Evolutionary conservation across 306 rosid species (phyloP), one percentile per base, ranked within the genome.

Genomic region (Sophora flavescens): DNA sequence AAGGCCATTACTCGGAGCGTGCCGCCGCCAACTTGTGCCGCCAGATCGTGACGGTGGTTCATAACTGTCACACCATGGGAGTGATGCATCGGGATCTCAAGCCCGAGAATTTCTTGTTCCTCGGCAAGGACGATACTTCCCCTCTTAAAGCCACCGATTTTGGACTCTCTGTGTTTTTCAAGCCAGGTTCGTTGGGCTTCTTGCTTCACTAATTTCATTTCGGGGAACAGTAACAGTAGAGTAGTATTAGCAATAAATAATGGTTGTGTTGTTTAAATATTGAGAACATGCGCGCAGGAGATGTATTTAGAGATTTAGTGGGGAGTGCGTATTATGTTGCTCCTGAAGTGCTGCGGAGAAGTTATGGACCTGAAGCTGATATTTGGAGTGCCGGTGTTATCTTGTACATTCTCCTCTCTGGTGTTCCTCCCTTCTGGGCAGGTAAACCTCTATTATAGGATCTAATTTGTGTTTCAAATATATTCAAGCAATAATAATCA

Each of bases 251-350:
- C n/a, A n/a, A n/a, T n/a, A n/a, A n/a, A n/a, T n/a, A n/a, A n/a
- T n/a, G 22, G 22, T 22, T 22, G 22, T 22, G 22, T 22, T 22
- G 22, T 22, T 22, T 22, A 22, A 22, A 22, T 18, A 62, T 65
- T 77, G 48, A 78, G 79, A 33, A 79, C 78, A 74, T 0, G 22
- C 22, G 1, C 1, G 22, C 84, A 95, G 98, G 97, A 13, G 92
- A 92, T 75, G 84, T 81, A 56, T 92, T 90, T 74, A 90, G 51
- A 77, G 97, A 95, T 86, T 89, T 95, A 26, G 98, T 92, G 75
- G 98, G 98, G 54, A 95, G 98, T 87, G 97, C 98, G 36, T 95
- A 90, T 75, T 95, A 95, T 76, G 97, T 95, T 81, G 97, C 98
- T 69, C 98, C 98, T 6, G 98, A 95, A 81, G 96, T 95, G 73